These are phyloP conservation scores for Delonix regia DNA, from an alignment of 306 rosid genomes.

Conservation along the genomic window DNA sequence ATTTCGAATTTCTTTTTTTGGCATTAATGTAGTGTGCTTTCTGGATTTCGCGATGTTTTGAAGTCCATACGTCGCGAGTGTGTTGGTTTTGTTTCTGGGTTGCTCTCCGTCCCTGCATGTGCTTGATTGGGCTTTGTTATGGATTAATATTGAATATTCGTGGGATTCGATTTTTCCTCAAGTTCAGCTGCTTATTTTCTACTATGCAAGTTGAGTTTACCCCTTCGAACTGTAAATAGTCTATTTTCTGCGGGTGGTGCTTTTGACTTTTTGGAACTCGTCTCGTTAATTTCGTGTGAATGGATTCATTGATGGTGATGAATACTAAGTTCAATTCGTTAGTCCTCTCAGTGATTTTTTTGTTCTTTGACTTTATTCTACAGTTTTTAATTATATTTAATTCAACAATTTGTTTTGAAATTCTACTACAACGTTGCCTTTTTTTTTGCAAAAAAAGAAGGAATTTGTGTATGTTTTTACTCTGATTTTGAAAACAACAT, in stretches of 20 bases:
- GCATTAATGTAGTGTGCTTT: not conserved
- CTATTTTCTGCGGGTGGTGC: not conserved
- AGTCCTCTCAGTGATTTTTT: not conserved
- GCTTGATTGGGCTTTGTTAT: conserved; percentile 19
- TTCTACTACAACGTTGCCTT: not conserved
- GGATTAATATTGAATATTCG: conserved; percentile 5
- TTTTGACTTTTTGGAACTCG: not conserved
- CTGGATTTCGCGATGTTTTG: not conserved
- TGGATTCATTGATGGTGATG: conserved; percentile 14
- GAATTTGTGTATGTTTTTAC: not conserved
- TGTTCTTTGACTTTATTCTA: not conserved
- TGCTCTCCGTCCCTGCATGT: conserved; percentile 38
- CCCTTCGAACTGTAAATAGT: not conserved
- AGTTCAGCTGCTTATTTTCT: not conserved
- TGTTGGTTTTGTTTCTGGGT: not conserved
- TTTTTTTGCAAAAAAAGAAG: no score
- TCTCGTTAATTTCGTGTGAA: not conserved
- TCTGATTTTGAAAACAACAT: not conserved
- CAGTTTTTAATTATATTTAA: not conserved
- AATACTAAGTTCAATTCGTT: not conserved
- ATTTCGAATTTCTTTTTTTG: not conserved
- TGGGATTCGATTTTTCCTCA: not conserved
- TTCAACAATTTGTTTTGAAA: not conserved
- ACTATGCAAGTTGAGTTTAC: not conserved
- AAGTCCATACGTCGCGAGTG: not conserved